Conservation (phyloP, 495 filamentous ascomycete species). For the Annulohypoxylon nitens region DNA sequence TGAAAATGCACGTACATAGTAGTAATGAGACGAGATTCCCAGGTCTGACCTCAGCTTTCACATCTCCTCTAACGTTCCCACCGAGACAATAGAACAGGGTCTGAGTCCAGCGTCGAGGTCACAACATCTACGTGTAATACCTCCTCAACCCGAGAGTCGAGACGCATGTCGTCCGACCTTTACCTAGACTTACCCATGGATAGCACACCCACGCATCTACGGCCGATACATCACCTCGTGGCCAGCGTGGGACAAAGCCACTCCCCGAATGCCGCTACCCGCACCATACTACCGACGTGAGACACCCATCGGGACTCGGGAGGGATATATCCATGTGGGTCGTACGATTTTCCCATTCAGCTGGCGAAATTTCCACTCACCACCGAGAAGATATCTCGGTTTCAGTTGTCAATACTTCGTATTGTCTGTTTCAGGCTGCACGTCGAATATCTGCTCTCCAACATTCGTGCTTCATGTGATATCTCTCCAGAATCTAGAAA, state of each 20-base stretch:
- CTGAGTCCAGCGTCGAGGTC: conserved; percentile 2
- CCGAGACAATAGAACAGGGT: conserved; percentile 9
- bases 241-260: conserved; percentile 7
- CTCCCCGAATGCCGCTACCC: not conserved
- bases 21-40: conserved; percentile 5
- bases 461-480: not conserved
- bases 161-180: conserved; percentile 14
- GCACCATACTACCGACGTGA: conserved; percentile 11
- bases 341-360: conserved; percentile 14
- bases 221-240: conserved; percentile 19
- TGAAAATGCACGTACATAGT: not conserved
- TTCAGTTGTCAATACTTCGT: conserved; percentile 12
- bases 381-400: not conserved
- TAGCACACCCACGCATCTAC: not conserved
- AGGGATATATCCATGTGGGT: conserved; percentile 15
- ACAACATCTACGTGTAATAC: conserved; percentile 4
- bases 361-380: not conserved
- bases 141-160: conserved; percentile 14
- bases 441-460: not conserved
- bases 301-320: conserved; percentile 19
- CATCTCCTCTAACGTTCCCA: not conserved
- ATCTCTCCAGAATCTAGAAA: not conserved
- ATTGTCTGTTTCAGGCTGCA: conserved; percentile 13
- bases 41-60: conserved; percentile 14
- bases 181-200: not conserved